phyloP scores from a whole-genome alignment of 176 grass and related monocot species.

The Musa itinerans region DNA sequence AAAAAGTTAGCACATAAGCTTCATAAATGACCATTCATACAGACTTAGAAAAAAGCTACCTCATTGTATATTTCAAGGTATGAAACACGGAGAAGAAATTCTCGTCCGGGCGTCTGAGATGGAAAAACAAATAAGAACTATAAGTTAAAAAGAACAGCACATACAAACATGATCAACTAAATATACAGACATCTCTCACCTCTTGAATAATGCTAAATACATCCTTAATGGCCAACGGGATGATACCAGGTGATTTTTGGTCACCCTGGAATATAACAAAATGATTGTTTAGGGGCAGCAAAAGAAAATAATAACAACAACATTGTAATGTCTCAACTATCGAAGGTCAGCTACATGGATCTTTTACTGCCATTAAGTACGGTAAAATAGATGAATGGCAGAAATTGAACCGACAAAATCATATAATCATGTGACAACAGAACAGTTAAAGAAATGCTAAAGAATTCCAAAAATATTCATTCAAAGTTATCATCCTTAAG shows the following conservation, averaged over 20 bases:
- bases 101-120: conserved; percentile 81
- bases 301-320: not conserved
- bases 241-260: conserved; percentile 97
- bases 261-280: conserved; percentile 55
- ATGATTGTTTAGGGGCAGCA: not conserved
- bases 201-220: conserved; percentile 99
- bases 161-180: not conserved
- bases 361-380: too few relatives aligned
- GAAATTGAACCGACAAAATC: too few relatives aligned
- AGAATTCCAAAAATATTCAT: not conserved
- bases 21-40: not conserved
- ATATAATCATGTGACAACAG: conserved; percentile 2
- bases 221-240: conserved; percentile 94
- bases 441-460: conserved; percentile 7
- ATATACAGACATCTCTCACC: conserved; percentile 38
- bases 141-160: not conserved
- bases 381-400: too few relatives aligned
- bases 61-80: conserved; percentile 99
- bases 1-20: not conserved
- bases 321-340: not conserved
- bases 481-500: not conserved
- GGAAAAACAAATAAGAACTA: conserved; percentile 20
- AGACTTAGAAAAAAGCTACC: conserved; percentile 40
- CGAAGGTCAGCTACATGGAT: too few relatives aligned
- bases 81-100: conserved; percentile 98